Conservation (phyloP, 2,329 filamentous ascomycete genomes). For the Bertia moriformis region DNA sequence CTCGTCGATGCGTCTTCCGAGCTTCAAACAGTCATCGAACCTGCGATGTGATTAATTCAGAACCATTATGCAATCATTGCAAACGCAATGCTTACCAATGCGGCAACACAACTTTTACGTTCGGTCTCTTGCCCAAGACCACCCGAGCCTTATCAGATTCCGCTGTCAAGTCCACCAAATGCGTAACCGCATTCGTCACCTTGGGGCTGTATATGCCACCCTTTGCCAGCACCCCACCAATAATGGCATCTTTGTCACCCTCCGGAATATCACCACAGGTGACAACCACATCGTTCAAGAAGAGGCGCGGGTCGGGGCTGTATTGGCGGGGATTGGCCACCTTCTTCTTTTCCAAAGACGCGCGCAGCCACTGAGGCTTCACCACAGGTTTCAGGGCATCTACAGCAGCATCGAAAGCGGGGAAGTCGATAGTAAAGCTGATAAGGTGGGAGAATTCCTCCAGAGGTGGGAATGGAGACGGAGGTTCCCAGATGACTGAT, state of each 20-base stretch:
- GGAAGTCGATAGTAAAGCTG: constrained; percentile 74
- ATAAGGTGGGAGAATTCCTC: constrained; percentile 33
- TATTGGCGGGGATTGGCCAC: constrained; percentile 68
- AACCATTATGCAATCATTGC: constrained; percentile 1
- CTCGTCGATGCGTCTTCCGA: constrained; percentile 84
- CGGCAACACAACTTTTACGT: constrained; percentile 73
- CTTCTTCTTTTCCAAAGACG: constrained; percentile 55
- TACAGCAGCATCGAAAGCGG: constrained; percentile 63
- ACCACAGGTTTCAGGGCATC: constrained; percentile 74
- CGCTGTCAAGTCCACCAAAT: constrained; percentile 70
- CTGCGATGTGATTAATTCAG: constrained; percentile 12
- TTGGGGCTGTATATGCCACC: constrained; percentile 67
- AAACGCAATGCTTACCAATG: constrained; percentile 53
- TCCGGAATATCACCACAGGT: constrained; percentile 72
- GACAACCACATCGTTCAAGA: constrained; percentile 73
- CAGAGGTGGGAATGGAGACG: not conserved
- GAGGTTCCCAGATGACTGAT: not conserved
- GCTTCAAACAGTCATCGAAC: constrained; percentile 92
- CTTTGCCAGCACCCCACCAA: constrained; percentile 75
- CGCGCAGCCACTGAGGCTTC: constrained; percentile 64
- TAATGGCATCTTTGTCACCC: constrained; percentile 81
- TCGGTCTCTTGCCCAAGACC: constrained; percentile 48
- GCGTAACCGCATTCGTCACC: constrained; percentile 64
- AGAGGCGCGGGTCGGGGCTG: constrained; percentile 79
- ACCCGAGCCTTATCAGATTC: constrained; percentile 58